phyloP scores from a whole-genome alignment of 495 filamentous ascomycete species.

The Xeromyces bisporus region DNA sequence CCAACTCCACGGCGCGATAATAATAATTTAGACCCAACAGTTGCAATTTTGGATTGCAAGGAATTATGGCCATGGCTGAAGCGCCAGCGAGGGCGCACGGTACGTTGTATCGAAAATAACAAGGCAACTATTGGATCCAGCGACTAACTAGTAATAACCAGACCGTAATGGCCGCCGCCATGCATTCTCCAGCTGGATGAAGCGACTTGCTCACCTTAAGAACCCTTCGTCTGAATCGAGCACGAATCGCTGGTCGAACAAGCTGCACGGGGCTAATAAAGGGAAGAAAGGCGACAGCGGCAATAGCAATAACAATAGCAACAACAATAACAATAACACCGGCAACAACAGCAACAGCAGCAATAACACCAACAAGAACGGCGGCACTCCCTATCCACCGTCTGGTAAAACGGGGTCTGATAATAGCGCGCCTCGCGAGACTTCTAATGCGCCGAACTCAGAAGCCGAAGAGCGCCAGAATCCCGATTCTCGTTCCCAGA shows the following conservation, averaged over 20 bases:
- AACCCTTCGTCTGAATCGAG: slow-evolving; percentile 32
- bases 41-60: too few relatives aligned
- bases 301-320: too few relatives aligned
- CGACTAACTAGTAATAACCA: slow-evolving; percentile 15
- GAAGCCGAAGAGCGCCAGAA: slow-evolving; percentile 11
- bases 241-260: slow-evolving; percentile 31
- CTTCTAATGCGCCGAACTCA: slow-evolving; percentile 31
- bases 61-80: slow-evolving; percentile 60
- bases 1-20: too few relatives aligned
- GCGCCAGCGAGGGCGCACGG: slow-evolving; percentile 46
- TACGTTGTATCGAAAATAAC: slow-evolving; percentile 22
- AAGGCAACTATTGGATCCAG: neutral
- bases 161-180: slow-evolving; percentile 56
- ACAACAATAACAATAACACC: slow-evolving; percentile 48
- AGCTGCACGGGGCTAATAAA: slow-evolving; percentile 30
- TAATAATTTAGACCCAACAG: too few relatives aligned
- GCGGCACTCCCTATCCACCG: slow-evolving; percentile 73
- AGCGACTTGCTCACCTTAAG: slow-evolving; percentile 78
- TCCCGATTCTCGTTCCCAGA: slow-evolving; percentile 22
- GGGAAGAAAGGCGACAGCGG: slow-evolving; percentile 44
- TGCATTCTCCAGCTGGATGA: slow-evolving; percentile 88
- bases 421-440: slow-evolving; percentile 36
- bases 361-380: slow-evolving; percentile 60
- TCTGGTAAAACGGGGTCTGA: slow-evolving; percentile 33
- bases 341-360: too few relatives aligned